Evolutionary conservation across 495 filamentous ascomycete species (phyloP).

Genomic region (Penicillium verhagenii): DNA sequence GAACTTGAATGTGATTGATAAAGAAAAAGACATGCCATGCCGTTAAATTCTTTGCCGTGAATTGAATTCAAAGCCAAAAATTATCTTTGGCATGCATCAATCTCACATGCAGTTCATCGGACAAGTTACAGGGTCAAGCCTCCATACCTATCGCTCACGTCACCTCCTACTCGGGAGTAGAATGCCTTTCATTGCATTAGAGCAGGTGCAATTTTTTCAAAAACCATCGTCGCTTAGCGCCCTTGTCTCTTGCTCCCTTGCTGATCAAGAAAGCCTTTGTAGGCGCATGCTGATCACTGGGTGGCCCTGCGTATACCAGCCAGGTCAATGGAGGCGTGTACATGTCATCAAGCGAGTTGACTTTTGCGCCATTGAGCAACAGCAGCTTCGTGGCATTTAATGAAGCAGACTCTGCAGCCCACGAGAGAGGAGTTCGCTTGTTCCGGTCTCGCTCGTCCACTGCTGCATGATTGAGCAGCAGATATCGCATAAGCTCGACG

Average conservation of each 20-base stretch:
- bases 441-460: slow-evolving; percentile 11
- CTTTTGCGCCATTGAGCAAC: slow-evolving; percentile 5
- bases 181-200: not conserved
- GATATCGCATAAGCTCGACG: slow-evolving; percentile 4
- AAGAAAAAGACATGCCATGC: not conserved
- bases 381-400: slow-evolving; percentile 1
- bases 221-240: slow-evolving; percentile 2
- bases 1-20: not conserved
- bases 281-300: not conserved
- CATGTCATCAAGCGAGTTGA: slow-evolving; percentile 8
- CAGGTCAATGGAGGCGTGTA: slow-evolving; percentile 5
- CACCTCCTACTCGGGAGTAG: not conserved
- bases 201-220: not conserved
- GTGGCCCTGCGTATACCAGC: not conserved
- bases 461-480: not conserved
- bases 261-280: not conserved
- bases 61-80: not conserved
- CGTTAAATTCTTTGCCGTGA: not conserved
- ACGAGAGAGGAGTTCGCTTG: slow-evolving; percentile 10
- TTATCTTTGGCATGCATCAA: not conserved
- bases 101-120: not conserved
- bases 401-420: slow-evolving; percentile 5
- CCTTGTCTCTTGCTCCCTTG: not conserved
- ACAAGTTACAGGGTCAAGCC: not conserved
- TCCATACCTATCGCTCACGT: not conserved